Base-by-base conservation (phyloP, 1,139 yeast species). In the Geotrichum europaeum region DNA sequence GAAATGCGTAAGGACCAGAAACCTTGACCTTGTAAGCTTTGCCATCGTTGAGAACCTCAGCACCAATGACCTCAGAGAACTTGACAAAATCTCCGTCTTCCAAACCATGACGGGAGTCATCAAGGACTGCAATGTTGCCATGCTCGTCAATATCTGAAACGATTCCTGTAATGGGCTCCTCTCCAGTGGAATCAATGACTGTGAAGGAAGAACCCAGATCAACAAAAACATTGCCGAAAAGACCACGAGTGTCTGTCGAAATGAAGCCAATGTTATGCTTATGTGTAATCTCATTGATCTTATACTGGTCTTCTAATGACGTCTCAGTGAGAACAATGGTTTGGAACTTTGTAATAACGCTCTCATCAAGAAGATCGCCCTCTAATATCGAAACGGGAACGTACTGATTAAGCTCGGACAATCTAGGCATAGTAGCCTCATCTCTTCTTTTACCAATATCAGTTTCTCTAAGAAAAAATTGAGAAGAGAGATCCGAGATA, bases 71-170 rank as follows among this genome's bases (percentile, higher is more conserved):
- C 74, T 92, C 98, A n/a, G 89, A 73, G 70, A 92, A 92, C 72
- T 86, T 88, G 60, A 94, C 97, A 71, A 78, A 89, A 69, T 89
- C 89, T 22, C 97, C 98, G 73, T 90, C 97, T 76, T 91, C 90
- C 62, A 94, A 79, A 13, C 97, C 96, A 72, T 94, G 99, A 74
- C 98, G 85, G 64, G 84, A 85, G 67, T 91, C 98, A 71, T 89
- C 97, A 69, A 92, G 81, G 80, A 89, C 89, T 30, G 97, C 88
- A 43, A 94, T 97, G 4, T 92, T 86, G 59, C 99, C 99, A 70
- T 89, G 82, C n/a, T 79, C 73, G 70, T 91, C 97, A 65, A 94
- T 86, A 71, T 89, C 96, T 1, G 96, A 87, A 4, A 91, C 89
- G 64, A 89, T 88, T 51, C 99, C 99, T 3, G 85, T 73, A 57